A percentile compares a stretch with the other conserved stretches of the same genome.
phyloP scores from a whole-genome alignment of 345 rosid species.

The Ceriops decandra region DNA sequence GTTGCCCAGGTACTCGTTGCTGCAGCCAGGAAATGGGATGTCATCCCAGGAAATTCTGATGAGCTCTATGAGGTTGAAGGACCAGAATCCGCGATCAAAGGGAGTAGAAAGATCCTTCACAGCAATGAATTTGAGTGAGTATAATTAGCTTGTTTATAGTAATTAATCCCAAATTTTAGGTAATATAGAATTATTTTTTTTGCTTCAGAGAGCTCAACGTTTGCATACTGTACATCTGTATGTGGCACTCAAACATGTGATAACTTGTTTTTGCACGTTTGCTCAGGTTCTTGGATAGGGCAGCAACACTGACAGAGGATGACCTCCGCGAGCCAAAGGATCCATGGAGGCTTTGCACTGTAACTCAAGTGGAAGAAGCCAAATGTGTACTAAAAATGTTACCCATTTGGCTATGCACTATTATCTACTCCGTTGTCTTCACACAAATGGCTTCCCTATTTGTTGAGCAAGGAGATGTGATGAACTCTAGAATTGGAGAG shows the following conservation, averaged over 20 bases:
- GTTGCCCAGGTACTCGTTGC: constrained; percentile 71
- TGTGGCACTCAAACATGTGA: no score
- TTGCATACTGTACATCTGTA: neutral
- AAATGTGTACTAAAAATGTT: constrained; percentile 64
- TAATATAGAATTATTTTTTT: no score
- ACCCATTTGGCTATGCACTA: constrained; percentile 70
- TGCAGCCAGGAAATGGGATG: constrained; percentile 43
- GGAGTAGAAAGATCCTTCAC: constrained; percentile 74
- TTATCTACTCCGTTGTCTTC: constrained; percentile 68
- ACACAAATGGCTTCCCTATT: constrained; percentile 73
- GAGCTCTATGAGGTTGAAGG: constrained; percentile 65
- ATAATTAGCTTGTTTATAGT: neutral
- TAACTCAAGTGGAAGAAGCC: constrained; percentile 83
- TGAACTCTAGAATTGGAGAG: constrained; percentile 45
- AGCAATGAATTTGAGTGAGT: constrained; percentile 46
- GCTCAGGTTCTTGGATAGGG: constrained; percentile 72
- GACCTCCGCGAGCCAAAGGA: constrained; percentile 34
- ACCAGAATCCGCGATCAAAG: constrained; percentile 65
- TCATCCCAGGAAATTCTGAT: constrained; percentile 28
- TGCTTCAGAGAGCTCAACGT: neutral
- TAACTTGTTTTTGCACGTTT: neutral
- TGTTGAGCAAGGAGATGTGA: constrained; percentile 70
- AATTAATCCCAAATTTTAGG: neutral
- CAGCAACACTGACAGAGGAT: constrained; percentile 59
- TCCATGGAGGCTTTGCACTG: constrained; percentile 78